Evolutionary conservation across 768 basidiomycete genomes (phyloP), one percentile per base, ranked within the genome.

Genomic region (Tricholoma sp.): DNA sequence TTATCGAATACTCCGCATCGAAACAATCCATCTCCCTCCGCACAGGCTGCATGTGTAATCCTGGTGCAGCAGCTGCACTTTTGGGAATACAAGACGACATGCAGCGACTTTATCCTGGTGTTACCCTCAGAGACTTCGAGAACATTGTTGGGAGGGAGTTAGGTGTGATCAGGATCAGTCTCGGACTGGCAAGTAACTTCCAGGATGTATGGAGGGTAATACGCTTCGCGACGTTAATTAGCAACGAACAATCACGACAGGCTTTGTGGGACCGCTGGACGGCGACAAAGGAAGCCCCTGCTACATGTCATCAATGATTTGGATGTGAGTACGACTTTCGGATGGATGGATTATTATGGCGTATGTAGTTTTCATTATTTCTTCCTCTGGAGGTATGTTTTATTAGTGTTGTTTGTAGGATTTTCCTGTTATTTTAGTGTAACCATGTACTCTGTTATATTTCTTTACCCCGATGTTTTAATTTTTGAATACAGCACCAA

Each of bases 21-120:
- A 74, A 70, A 52, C 76, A 80, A 59, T 80, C 77, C 51, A 85
- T 93, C 56, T 91, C 89, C 15, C 70, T 93, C 32, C 84, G 91
- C 42, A 89, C 90, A 2, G 91, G 91, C 0, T 94, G 91, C 68
- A 86, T 92, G 82, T 94, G 91, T 66, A 94, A 93, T 60, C 89
- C 91, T 13, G 91, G 91, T 9, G 91, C 84, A 15, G 88, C 89
- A 0, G 83, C 88, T 1, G 80, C 86, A 4, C 71, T 93, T 13
- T 76, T 91, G 4, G 85, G 84, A 0, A 79, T 91, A 31, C 72
- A 83, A 56, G 74, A 79, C 17, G 77, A 84, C 56, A 91, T 91
- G 89, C 72, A 75, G 5, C 71, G 67, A 12, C 76, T 91, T 0
- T 82, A 77, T 58, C 72, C 76, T 1, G 86, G 86, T 4, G 77